A percentile compares a stretch with the other conserved stretches of the same genome.
Evolutionary conservation across 2,329 filamentous ascomycete species (phyloP).

Genomic region (Aspergillus quadrilineatus): DNA sequence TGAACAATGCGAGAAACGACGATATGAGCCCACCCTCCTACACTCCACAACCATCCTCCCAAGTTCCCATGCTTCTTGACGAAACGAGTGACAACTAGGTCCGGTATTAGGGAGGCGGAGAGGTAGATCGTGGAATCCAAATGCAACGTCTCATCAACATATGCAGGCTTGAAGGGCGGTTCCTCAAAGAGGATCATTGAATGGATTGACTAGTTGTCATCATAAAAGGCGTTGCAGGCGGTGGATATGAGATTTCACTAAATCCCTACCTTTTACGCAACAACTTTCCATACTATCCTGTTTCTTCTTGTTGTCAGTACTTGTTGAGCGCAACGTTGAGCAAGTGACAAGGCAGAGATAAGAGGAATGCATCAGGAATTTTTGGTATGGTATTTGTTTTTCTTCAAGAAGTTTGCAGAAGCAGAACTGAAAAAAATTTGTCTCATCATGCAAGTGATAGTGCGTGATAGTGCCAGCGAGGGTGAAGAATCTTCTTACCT

Average conservation of each 20-base stretch:
- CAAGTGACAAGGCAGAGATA: slow-evolving; percentile 16
- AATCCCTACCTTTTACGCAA: slow-evolving; percentile 25
- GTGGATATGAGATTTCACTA: slow-evolving; percentile 14
- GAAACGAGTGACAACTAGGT: slow-evolving; percentile 30
- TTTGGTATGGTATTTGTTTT: slow-evolving; percentile 58
- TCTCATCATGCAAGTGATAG: slow-evolving; percentile 46
- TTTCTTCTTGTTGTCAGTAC: slow-evolving; percentile 20
- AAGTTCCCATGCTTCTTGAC: slow-evolving; percentile 15
- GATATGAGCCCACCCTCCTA: slow-evolving; percentile 27
- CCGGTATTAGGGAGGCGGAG: slow-evolving; percentile 46
- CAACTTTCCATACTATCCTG: slow-evolving; percentile 4
- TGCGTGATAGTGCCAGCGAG: slow-evolving; percentile 12
- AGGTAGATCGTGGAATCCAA: slow-evolving; percentile 27
- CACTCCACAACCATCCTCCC: slow-evolving; percentile 49
- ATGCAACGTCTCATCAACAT: slow-evolving; percentile 18
- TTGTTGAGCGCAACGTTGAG: slow-evolving; percentile 6
- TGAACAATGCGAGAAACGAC: slow-evolving; percentile 23
- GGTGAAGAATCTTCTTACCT: slow-evolving; percentile 7
- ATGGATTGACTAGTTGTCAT: slow-evolving; percentile 65
- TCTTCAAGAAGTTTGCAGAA: slow-evolving; percentile 61
- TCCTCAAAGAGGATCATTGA: slow-evolving; percentile 53
- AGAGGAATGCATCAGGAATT: slow-evolving; percentile 45
- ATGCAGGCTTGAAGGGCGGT: slow-evolving; percentile 39
- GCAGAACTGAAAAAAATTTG: slow-evolving; percentile 60
- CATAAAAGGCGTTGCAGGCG: slow-evolving; percentile 39